These are phyloP conservation scores for Diutina mesorugosa DNA, from an alignment of 1,139 yeast species.

Conservation along the genomic window DNA sequence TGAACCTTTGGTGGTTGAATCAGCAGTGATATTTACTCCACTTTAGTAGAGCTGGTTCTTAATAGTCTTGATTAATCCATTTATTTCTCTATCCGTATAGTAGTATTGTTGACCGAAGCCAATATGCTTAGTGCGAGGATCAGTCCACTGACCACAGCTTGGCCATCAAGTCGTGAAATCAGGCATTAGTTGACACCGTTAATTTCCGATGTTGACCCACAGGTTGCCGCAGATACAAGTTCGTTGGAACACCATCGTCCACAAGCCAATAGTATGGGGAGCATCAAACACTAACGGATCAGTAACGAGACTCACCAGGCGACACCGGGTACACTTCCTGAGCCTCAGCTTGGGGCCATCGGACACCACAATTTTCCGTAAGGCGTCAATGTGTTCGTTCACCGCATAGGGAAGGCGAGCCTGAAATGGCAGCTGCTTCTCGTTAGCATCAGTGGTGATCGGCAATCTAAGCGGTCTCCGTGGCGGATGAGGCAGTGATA, in stretches of 20 bases:
- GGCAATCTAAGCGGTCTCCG: neutral
- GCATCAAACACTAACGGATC: conserved; percentile 31
- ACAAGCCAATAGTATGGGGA: conserved; percentile 31
- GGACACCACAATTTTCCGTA: conserved; percentile 26
- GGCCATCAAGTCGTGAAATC: no score
- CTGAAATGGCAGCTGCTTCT: neutral
- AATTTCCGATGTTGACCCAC: conserved; percentile 33
- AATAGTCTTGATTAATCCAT: no score
- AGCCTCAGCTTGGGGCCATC: conserved; percentile 6
- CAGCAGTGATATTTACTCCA: no score
- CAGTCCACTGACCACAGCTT: no score
- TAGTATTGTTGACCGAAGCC: no score
- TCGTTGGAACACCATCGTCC: conserved; percentile 67
- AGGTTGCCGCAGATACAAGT: conserved; percentile 74
- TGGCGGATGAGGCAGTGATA: conserved; percentile 4
- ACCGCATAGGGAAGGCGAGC: conserved; percentile 13
- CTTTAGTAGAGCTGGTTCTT: no score
- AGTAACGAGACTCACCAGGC: conserved; percentile 41
- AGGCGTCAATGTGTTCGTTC: conserved; percentile 26
- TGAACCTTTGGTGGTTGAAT: no score
- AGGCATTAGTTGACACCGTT: neutral
- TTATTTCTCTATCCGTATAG: no score
- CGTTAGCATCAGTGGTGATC: neutral
- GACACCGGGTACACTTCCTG: conserved; percentile 57
- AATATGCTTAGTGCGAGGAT: no score